phyloP scores from a whole-genome alignment of 345 rosid species.

The Hibiscus mutabilis region DNA sequence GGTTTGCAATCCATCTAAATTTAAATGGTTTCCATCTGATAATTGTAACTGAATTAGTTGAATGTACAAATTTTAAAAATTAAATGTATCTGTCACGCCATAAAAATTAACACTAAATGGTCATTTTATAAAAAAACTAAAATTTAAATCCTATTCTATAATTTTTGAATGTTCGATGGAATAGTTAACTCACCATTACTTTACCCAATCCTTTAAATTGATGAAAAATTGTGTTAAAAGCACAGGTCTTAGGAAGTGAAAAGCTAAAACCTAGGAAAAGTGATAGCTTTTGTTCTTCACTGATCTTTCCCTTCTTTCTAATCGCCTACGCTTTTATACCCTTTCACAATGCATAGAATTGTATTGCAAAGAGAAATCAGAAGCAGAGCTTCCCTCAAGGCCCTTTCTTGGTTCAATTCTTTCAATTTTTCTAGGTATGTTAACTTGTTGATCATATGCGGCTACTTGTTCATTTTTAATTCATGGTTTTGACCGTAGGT shows the following conservation, averaged over 20 bases:
- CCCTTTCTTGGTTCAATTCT: slow-evolving; percentile 25
- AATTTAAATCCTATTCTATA: no score
- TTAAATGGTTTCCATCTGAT: no score
- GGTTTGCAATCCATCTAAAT: no score
- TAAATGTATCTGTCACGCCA: no score
- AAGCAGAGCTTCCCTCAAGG: slow-evolving; percentile 35
- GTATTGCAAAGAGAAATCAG: slow-evolving; percentile 29
- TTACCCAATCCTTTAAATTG: not conserved
- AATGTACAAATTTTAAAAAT: no score
- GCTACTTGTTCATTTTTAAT: not conserved
- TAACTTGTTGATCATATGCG: not conserved
- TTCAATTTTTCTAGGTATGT: slow-evolving; percentile 38
- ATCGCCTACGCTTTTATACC: not conserved
- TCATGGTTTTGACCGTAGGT: not conserved
- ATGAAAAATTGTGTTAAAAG: not conserved
- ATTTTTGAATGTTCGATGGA: no score
- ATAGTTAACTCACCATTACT: no score
- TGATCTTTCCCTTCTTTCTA: not conserved
- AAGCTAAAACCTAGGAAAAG: not conserved
- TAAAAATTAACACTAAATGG: no score
- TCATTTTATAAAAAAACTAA: no score
- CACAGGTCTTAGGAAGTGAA: not conserved
- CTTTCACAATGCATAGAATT: slow-evolving; percentile 36
- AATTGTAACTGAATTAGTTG: no score
- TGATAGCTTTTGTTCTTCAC: not conserved